These are phyloP conservation scores for Carallia brachiata DNA, from an alignment of 345 rosid genomes.

Conservation along the genomic window DNA sequence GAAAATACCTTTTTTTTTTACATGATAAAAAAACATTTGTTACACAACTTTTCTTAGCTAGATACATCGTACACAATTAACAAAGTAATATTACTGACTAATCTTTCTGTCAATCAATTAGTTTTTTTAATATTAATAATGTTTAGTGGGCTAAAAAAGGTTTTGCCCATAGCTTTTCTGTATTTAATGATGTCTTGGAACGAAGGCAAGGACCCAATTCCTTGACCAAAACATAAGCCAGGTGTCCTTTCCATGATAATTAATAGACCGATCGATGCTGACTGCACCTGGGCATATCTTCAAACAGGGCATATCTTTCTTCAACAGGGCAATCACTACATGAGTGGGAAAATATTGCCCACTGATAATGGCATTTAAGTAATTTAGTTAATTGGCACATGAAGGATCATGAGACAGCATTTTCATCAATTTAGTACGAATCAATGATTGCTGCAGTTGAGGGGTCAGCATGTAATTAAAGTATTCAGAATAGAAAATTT, in stretches of 20 bases:
- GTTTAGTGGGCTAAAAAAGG: too few relatives aligned
- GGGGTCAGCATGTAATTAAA: neutral
- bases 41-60: too few relatives aligned
- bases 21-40: too few relatives aligned
- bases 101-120: too few relatives aligned
- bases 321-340: neutral
- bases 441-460: conserved; percentile 28
- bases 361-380: conserved; percentile 8
- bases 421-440: conserved; percentile 14
- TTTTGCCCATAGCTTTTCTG: too few relatives aligned
- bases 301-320: neutral
- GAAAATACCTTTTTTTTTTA: too few relatives aligned
- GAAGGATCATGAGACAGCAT: neutral
- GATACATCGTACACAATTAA: too few relatives aligned
- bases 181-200: too few relatives aligned
- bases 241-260: neutral
- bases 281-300: conserved; percentile 18
- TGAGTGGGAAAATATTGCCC: neutral
- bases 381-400: neutral
- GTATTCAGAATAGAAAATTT: too few relatives aligned
- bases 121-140: too few relatives aligned
- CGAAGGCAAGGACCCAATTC: neutral
- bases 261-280: conserved; percentile 8
- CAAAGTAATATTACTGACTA: too few relatives aligned
- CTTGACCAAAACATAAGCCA: conserved; percentile 16